phyloP scores from a whole-genome alignment of 306 rosid species.

The Gleditsia sinensis region DNA sequence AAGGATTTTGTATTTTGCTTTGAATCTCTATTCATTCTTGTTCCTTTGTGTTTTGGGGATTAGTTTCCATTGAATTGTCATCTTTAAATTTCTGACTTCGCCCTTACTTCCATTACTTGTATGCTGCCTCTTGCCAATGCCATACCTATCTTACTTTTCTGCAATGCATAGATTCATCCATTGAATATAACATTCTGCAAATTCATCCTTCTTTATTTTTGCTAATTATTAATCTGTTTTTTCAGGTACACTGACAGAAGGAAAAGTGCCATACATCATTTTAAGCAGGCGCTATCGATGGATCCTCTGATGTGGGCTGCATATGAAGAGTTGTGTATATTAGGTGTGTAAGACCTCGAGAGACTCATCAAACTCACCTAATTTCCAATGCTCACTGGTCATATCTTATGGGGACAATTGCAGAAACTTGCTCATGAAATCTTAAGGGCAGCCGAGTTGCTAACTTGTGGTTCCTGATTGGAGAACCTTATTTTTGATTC shows the following conservation, averaged over 20 bases:
- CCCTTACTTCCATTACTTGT: neutral
- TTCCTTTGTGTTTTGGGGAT: neutral
- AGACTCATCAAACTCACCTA: conserved; percentile 3
- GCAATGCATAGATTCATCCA: neutral
- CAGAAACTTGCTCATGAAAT: conserved; percentile 2
- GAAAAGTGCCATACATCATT: conserved; percentile 49
- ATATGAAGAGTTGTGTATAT: conserved; percentile 83
- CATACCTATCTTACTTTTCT: neutral
- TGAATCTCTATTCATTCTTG: conserved; percentile 2
- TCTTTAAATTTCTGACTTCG: conserved; percentile 13
- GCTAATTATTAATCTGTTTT: conserved; percentile 14
- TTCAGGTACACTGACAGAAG: conserved; percentile 55
- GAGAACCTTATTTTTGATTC: conserved; percentile 19
- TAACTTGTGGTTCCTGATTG: conserved; percentile 7
- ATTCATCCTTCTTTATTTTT: neutral
- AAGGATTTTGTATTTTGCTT: conserved; percentile 29
- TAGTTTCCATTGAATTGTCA: conserved; percentile 5
- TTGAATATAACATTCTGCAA: neutral
- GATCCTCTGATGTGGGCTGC: conserved; percentile 81
- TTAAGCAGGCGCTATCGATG: conserved; percentile 47
- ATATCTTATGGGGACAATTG: neutral
- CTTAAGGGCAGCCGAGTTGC: neutral
- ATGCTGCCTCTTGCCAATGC: conserved; percentile 4
- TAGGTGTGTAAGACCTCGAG: conserved; percentile 61
- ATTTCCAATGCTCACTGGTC: conserved; percentile 4